Evolutionary conservation across 176 grass and related monocot species (phyloP), one percentile per base, ranked within the genome.

Genomic region (Olyra latifolia): DNA sequence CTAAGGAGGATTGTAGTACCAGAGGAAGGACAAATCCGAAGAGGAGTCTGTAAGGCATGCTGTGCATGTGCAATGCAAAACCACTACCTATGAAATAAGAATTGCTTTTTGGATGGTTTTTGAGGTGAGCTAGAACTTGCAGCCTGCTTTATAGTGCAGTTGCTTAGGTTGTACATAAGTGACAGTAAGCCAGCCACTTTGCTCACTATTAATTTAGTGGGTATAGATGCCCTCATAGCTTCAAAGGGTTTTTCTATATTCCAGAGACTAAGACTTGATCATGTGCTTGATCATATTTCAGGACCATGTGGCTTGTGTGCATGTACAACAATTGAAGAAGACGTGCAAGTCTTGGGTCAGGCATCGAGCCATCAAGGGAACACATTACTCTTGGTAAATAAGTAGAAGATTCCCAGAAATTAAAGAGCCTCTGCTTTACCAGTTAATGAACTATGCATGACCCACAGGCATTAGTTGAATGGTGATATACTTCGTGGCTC

Each of bases 131-230:
- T 57, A 42, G 54, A 64, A 50, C 74, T 70, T 82, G 75, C 44
- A 57, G 24, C 62, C 79, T 71, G 45, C 54, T 90, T 79, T 90
- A 90, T 90, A 87, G 80, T 50, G 77, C 83, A 89, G 72, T 89
- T 77, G 66, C 77, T 89, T 89, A 85, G 48, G 2, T 32, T 72
- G 72, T 41, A 89, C 87, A 89, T 19, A 85, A 85, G 68, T 89
- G 64, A 52, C 14, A 66, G 28, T 66, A 58, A 83, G 57, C 74
- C 32, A 77, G 71, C 22, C 71, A 76, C 64, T 85, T 64, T 64
- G 38, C 41, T 55, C 81, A 64, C 10, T 82, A 80, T 29, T 79
- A 74, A 55, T 56, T 39, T 76, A 56, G 10, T 71, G 71, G 15
- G 25, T 71, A 8, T 61, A 84, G 14, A 66, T 28, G 44, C 32